phyloP scores from a whole-genome alignment of 2,329 filamentous ascomycete genomes.

The Sphaerulina vaccinii region DNA sequence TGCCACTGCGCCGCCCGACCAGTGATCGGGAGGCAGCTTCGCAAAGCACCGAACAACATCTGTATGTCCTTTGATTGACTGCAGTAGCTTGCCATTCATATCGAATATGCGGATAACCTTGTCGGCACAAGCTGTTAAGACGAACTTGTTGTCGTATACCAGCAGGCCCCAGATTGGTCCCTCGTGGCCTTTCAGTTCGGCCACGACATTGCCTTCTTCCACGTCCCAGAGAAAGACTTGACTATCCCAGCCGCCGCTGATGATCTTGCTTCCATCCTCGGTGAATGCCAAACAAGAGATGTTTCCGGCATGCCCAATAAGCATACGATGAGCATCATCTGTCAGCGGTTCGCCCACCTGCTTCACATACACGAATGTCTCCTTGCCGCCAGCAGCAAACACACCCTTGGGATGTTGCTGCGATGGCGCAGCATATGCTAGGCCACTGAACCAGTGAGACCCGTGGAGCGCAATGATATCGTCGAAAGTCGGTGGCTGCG shows the following conservation, averaged over 20 bases:
- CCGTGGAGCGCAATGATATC: constrained; percentile 76
- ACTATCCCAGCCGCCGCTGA: constrained; percentile 93
- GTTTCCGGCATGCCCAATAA: constrained; percentile 84
- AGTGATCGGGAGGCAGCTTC: constrained; percentile 70
- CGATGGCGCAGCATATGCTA: constrained; percentile 73
- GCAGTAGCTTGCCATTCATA: constrained; percentile 60
- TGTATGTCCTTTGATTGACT: constrained; percentile 66
- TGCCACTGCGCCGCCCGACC: constrained; percentile 85
- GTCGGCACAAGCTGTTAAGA: constrained; percentile 84
- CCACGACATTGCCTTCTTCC: constrained; percentile 77
- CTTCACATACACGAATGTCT: constrained; percentile 88
- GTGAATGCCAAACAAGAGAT: constrained; percentile 83
- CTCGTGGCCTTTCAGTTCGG: constrained; percentile 71
- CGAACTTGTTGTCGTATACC: constrained; percentile 72
- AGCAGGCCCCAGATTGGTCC: constrained; percentile 90
- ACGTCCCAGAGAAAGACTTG: constrained; percentile 83
- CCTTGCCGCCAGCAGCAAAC: constrained; percentile 83
- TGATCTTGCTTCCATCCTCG: constrained; percentile 68
- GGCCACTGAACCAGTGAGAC: constrained; percentile 80
- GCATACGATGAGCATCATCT: constrained; percentile 78
- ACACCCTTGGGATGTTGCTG: constrained; percentile 71
- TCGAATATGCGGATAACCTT: constrained; percentile 83
- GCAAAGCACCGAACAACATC: constrained; percentile 89
- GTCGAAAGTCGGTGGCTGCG: constrained; percentile 70
- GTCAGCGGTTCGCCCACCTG: constrained; percentile 64